Conservation (phyloP, 306 rosid genomes). For the Cicer arietinum region DNA sequence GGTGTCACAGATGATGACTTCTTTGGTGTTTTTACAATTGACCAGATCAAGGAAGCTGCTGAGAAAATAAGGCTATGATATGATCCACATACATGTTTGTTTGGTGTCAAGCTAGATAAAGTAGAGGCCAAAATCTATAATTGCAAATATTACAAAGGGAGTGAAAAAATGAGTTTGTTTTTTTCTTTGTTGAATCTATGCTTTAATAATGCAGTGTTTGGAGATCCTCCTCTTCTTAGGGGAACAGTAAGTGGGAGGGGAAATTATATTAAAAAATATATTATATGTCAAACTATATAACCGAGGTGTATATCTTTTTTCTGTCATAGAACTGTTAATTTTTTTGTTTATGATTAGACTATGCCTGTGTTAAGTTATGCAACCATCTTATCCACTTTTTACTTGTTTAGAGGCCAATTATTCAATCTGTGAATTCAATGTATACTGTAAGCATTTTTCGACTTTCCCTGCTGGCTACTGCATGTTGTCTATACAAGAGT, state of each 20-base stretch:
- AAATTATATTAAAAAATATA: too few species aligned
- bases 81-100: constrained; percentile 41
- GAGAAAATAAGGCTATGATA: constrained; percentile 65
- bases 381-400: not conserved
- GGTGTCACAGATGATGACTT: constrained; percentile 79
- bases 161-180: constrained; percentile 22
- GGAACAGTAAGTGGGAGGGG: not conserved
- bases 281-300: not conserved
- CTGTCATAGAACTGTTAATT: not conserved
- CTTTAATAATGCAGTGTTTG: constrained; percentile 9
- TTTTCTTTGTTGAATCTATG: constrained; percentile 15
- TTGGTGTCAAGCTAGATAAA: constrained; percentile 21
- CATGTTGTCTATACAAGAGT: too few species aligned
- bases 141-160: not conserved
- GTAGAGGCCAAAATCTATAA: not conserved
- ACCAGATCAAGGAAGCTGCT: constrained; percentile 96
- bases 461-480: not conserved
- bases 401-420: not conserved
- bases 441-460: constrained; percentile 2
- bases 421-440: constrained; percentile 2
- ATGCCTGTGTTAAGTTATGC: not conserved
- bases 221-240: not conserved
- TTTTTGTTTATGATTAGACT: not conserved
- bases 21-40: constrained; percentile 84
- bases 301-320: not conserved